Base-by-base conservation (phyloP, 2,329 filamentous ascomycete genomes). In the Phyllosticta paracitricarpa region DNA sequence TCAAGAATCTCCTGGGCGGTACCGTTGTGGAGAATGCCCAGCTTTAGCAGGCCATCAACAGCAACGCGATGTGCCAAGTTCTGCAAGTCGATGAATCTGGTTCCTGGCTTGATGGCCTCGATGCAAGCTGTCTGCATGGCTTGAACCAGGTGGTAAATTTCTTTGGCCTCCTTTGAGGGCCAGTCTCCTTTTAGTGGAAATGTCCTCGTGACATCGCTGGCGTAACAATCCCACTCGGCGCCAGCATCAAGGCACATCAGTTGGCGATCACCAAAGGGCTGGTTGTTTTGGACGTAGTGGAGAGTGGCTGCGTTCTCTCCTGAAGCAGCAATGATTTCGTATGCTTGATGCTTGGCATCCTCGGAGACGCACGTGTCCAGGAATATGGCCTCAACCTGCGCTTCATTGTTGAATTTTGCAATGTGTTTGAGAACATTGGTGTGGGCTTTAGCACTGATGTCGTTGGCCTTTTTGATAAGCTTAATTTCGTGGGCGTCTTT, bases 131-230 rank as follows among this genome's bases (percentile, higher is more conserved):
- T 78, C 74, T 96, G 92, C 91, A 97, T 96, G 63, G 82, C 78
- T 66, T 88, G 79, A 3, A 96, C 92, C 26, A 94, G 79, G 54
- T 83, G 80, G 71, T 97, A 92, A 58, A 97, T 86, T 9, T 84
- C 82, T 56, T 82, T 81, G 0, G 87, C 86, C 71, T 93, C 88
- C 14, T 79, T 72, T 0, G 84, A 83, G 66, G 76, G 76, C 78
- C 91, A 96, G 0, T 76, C 77, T 5, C 89, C 89, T 14, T 81
- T 82, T 24, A 97, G 76, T 4, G 93, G 93, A 66, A 97, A 85
- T 0, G 92, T 94, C 48, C 93, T 84, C 0, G 94, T 97, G 28
- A 97, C 85, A 73, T 97, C 93, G 62, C 88, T 89, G 30, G 91
- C 91, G 72, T 99, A 97, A 67, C 88, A 87, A 56, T 85, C 77